A percentile compares a stretch with the other conserved stretches of the same genome.
These are phyloP conservation scores for Arabis alpina DNA, from an alignment of 345 rosid genomes.

Conservation along the genomic window DNA sequence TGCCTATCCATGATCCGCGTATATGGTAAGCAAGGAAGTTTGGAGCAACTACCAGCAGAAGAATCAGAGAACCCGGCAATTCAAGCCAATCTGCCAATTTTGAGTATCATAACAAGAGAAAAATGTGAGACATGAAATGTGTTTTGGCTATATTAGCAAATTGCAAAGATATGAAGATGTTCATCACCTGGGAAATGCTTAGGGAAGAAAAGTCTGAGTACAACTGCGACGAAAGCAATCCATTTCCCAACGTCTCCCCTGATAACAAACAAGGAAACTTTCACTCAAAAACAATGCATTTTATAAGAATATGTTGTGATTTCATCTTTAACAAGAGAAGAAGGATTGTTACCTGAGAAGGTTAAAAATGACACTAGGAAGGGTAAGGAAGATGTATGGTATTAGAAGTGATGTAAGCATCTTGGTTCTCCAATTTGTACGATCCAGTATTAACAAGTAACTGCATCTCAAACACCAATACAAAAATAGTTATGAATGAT, in stretches of 20 bases:
- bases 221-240: slow-evolving; percentile 83
- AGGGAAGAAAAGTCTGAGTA: slow-evolving; percentile 89
- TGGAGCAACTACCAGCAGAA: slow-evolving; percentile 72
- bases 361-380: slow-evolving; percentile 65
- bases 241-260: slow-evolving; percentile 91
- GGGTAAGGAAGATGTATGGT: slow-evolving; percentile 90
- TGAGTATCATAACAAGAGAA: not conserved
- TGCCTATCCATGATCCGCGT: slow-evolving; percentile 62
- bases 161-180: not conserved
- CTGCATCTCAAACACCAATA: slow-evolving; percentile 49
- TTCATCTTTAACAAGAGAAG: too few species aligned
- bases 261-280: slow-evolving; percentile 11
- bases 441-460: slow-evolving; percentile 83
- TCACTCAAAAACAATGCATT: too few species aligned
- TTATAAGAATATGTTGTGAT: too few species aligned
- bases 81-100: slow-evolving; percentile 82
- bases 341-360: too few species aligned
- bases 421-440: slow-evolving; percentile 93
- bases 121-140: slow-evolving; percentile 16
- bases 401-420: slow-evolving; percentile 87
- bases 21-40: slow-evolving; percentile 56
- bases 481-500: too few species aligned
- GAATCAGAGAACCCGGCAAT: slow-evolving; percentile 79
- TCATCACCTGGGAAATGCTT: slow-evolving; percentile 80
- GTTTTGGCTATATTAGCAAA: too few species aligned